Base-by-base conservation (phyloP, 805 yeast genomes). In the Wickerhamiella slavikovae region DNA sequence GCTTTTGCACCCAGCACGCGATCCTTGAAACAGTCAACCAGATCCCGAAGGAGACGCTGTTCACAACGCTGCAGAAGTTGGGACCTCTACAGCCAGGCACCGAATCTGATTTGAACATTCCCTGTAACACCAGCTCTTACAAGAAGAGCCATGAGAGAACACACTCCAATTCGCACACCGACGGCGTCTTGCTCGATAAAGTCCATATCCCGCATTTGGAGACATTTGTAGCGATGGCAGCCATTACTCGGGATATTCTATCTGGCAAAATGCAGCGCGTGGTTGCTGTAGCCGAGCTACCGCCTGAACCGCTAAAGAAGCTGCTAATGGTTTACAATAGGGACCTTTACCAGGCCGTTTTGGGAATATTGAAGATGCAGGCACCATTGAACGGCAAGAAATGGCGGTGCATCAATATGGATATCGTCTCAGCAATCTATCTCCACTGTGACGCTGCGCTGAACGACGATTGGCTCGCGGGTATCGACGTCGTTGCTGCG, bases 351-450 rank as follows among this genome's bases (percentile, higher is more conserved):
- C 57, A 57, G 29, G 83, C 92, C 1, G 68, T 77, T 3, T 55
- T 83, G 41, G 71, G 71, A 43, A 63, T 77, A 1, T 57, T 83
- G 35, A 82, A 78, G 47, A 71, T 76, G 37, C 62, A 82, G 29
- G 71, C 82, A 1, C 93, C 95, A 0, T 79, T 74, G 52, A 83
- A 79, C 43, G 94, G 94, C 13, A 70, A 89, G 35, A 82, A 83
- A 49, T 85, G 98, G 98, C 71, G 82, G 41, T 66, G 82, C 10
- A 67, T 71, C 37, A 89, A 85, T 47, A 85, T 89, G 95, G 94
- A 83, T 39, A 58, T 89, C 27, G 77, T 85, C 4, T 79, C 94
- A 0, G 71, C 78, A 35, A 82, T 85, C 2, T 85, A 76, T 43
- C 48, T 89, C 17, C 71, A 80, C 44, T 66, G 78, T 41, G 66